A percentile compares a stretch with the other conserved stretches of the same genome.
These are phyloP conservation scores for Comarum palustre DNA, from an alignment of 306 rosid species.

Conservation along the genomic window DNA sequence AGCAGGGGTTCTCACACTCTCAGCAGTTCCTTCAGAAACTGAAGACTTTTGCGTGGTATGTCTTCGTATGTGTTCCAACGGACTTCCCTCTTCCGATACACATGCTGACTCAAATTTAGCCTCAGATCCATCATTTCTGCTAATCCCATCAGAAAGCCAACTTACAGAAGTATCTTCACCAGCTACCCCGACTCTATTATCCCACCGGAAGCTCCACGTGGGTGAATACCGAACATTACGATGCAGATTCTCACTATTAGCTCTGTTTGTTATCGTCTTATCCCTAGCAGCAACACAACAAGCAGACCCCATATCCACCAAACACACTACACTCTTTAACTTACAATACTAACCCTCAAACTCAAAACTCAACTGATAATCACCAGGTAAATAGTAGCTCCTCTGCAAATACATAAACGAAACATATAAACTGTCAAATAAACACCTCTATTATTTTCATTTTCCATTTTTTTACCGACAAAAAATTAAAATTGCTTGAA, in stretches of 20 bases:
- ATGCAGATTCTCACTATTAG: slow-evolving; percentile 43
- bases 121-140: slow-evolving; percentile 46
- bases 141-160: slow-evolving; percentile 48
- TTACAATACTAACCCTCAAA: slow-evolving; percentile 17
- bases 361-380: slow-evolving; percentile 17
- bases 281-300: slow-evolving; percentile 61
- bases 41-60: slow-evolving; percentile 33
- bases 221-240: slow-evolving; percentile 52
- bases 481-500: slow-evolving; percentile 8
- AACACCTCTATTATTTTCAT: background rate
- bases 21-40: slow-evolving; percentile 35
- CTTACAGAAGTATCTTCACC: slow-evolving; percentile 50
- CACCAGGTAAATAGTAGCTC: slow-evolving; percentile 9
- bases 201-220: slow-evolving; percentile 66
- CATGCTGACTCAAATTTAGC: slow-evolving; percentile 43
- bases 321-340: background rate
- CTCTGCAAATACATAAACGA: slow-evolving; percentile 18
- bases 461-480: slow-evolving; percentile 13
- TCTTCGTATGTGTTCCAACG: slow-evolving; percentile 33
- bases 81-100: slow-evolving; percentile 52
- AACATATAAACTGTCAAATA: too few relatives aligned
- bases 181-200: slow-evolving; percentile 57
- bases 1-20: slow-evolving; percentile 34
- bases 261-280: slow-evolving; percentile 45
- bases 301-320: slow-evolving; percentile 49